Base-by-base conservation (phyloP, 805 yeast species). In the Ascoidea asiatica region DNA sequence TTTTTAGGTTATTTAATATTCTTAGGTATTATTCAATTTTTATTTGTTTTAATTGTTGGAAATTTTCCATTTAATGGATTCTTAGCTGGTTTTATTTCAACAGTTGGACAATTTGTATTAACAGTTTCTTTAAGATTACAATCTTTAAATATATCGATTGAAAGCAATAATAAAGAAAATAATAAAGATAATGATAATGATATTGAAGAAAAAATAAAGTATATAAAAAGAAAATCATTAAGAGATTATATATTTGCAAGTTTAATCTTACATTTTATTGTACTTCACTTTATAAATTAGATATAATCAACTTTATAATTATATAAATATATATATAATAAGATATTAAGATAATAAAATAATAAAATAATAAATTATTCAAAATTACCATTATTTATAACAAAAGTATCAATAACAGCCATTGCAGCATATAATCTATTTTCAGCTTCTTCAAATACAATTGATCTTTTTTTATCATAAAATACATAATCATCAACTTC, bases 61-160 rank as follows among this genome's bases (percentile, higher is more conserved):
- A 86, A 77, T 54, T 92, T 82, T 73, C 99, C 99, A 17, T 92
- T 92, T 73, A 92, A 92, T 64, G 97, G 96, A 20, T 92, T 92
- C 59, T 70, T 92, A 48, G 90, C 95, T 19, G 97, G 97, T 1
- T 92, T 92, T 59, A 75, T 82, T 45, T 69, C 87, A 19, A 85
- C 97, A 40, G 97, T 92, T 43, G 97, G 95, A 13, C 97, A 92
- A 62, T 92, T 92, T 60, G 97, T 92, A 21, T 72, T 92, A 50
- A 77, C 94, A 11, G 86, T 84, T 38, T 73, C 84, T 48, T 67
- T 92, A 56, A 72, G 97, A 56, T 71, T 90, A 56, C 97, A 89
- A 58, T 11, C 35, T 68, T n/a, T n/a, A n/a, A n/a, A n/a, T n/a
- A n/a, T n/a, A n/a, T 72, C 47, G 63, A 68, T 48, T 54, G 67